These are phyloP conservation scores for Ormosia emarginata DNA, from an alignment of 306 rosid species.

Conservation along the genomic window DNA sequence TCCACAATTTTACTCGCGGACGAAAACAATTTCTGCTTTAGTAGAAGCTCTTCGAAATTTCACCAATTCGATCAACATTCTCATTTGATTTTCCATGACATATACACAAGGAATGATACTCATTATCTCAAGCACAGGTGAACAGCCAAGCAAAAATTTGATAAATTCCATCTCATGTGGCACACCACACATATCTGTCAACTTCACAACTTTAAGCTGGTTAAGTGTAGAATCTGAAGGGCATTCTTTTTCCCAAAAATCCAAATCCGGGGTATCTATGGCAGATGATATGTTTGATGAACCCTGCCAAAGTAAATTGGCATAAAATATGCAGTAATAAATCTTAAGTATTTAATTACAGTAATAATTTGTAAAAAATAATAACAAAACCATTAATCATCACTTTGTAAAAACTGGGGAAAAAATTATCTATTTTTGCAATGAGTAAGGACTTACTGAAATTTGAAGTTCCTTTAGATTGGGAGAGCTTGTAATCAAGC, in stretches of 20 bases:
- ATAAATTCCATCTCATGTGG: conserved; percentile 77
- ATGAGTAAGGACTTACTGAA: conserved; percentile 55
- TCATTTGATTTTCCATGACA: conserved; percentile 44
- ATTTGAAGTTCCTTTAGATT: conserved; percentile 78
- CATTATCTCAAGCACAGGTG: conserved; percentile 72
- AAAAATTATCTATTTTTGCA: not conserved
- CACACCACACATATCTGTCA: conserved; percentile 70
- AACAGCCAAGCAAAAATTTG: conserved; percentile 62
- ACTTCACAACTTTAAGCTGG: conserved; percentile 62
- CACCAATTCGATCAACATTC: conserved; percentile 64
- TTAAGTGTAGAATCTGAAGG: conserved; percentile 39
- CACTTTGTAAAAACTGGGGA: not conserved
- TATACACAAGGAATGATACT: conserved; percentile 46
- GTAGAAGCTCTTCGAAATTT: conserved; percentile 78
- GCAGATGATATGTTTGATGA: conserved; percentile 53
- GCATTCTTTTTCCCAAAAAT: conserved; percentile 64
- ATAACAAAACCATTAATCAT: not conserved
- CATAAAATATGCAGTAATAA: not conserved
- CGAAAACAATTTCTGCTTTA: conserved; percentile 58
- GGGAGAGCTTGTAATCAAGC: conserved; percentile 76
- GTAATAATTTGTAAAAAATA: not conserved
- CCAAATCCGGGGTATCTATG: conserved; percentile 56
- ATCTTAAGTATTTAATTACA: not conserved
- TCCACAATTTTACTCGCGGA: conserved; percentile 33
- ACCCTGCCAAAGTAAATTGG: conserved; percentile 42